Evolutionary conservation across 345 rosid species (phyloP).

Genomic region (Camelina sativa): DNA sequence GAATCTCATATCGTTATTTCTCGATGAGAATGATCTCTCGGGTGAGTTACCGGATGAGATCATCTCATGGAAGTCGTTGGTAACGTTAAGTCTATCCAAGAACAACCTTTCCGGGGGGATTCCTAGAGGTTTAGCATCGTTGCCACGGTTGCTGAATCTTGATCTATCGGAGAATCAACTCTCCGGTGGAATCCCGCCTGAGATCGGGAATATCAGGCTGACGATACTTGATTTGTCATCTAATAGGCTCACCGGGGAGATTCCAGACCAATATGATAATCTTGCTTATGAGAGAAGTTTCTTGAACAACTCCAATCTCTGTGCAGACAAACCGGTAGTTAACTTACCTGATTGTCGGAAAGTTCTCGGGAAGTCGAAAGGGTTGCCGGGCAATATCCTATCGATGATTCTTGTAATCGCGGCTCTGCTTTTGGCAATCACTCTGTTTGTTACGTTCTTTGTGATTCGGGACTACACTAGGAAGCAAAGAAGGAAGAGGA

Average conservation of each 20-base stretch:
- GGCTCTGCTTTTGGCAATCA: constrained; percentile 40
- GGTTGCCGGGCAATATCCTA: constrained; percentile 53
- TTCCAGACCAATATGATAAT: constrained; percentile 62
- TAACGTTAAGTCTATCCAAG: constrained; percentile 56
- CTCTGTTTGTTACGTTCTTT: constrained; percentile 46
- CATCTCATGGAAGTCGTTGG: constrained; percentile 66
- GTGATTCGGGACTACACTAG: constrained; percentile 53
- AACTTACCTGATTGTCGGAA: constrained; percentile 63
- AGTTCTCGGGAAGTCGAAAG: constrained; percentile 33
- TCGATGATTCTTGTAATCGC: constrained; percentile 54
- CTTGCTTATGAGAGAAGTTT: constrained; percentile 73
- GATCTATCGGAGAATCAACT: constrained; percentile 76
- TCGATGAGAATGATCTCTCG: constrained; percentile 67
- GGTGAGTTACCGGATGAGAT: constrained; percentile 68
- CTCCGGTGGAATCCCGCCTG: constrained; percentile 69
- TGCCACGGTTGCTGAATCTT: constrained; percentile 55
- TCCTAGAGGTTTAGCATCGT: constrained; percentile 62
- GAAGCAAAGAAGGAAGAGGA: constrained; percentile 43
- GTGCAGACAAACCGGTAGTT: constrained; percentile 54
- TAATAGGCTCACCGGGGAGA: constrained; percentile 64
- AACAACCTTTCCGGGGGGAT: constrained; percentile 74
- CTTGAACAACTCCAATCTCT: constrained; percentile 69
- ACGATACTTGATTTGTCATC: constrained; percentile 66
- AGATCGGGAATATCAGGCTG: constrained; percentile 56
- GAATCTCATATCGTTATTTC: constrained; percentile 47